Conservation (phyloP, 768 basidiomycete genomes). For the Podaxis carcinomalis region DNA sequence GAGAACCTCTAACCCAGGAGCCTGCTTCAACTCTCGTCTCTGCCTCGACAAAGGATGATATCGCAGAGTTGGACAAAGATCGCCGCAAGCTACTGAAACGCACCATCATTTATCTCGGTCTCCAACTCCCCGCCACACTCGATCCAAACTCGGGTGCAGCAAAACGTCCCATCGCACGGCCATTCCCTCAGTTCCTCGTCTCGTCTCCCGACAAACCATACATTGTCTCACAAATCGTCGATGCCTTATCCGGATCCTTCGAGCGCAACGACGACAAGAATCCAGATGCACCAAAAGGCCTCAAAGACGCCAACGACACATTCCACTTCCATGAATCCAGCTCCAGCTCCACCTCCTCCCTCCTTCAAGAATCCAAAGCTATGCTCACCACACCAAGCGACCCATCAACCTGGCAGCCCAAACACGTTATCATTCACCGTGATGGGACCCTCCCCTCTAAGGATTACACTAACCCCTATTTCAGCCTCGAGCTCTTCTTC, state of each 20-base stretch:
- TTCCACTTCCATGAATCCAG: constrained; percentile 53
- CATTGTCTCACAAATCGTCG: constrained; percentile 35
- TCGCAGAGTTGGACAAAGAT: neutral
- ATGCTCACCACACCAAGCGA: constrained; percentile 17
- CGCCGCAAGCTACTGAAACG: constrained; percentile 21
- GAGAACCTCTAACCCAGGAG: constrained; percentile 18
- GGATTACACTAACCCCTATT: constrained; percentile 60
- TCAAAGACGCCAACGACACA: constrained; percentile 68
- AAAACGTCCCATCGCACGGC: constrained; percentile 24
- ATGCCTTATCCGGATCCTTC: constrained; percentile 27
- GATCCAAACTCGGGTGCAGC: constrained; percentile 26
- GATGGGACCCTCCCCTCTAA: constrained; percentile 43
- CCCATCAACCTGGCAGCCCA: constrained; percentile 37
- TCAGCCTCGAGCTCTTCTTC: constrained; percentile 65
- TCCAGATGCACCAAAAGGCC: constrained; percentile 15
- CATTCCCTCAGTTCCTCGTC: constrained; percentile 61
- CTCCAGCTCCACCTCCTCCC: constrained; percentile 23
- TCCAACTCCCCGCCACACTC: constrained; percentile 27
- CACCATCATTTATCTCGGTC: constrained; percentile 31
- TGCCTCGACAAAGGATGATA: neutral
- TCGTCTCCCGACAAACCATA: constrained; percentile 37
- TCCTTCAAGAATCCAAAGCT: constrained; percentile 19
- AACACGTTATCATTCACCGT: constrained; percentile 50
- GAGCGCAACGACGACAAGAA: constrained; percentile 24
- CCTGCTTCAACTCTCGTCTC: constrained; percentile 6